phyloP scores from a whole-genome alignment of 805 yeast species.

The Hanseniaspora clermontiae region DNA sequence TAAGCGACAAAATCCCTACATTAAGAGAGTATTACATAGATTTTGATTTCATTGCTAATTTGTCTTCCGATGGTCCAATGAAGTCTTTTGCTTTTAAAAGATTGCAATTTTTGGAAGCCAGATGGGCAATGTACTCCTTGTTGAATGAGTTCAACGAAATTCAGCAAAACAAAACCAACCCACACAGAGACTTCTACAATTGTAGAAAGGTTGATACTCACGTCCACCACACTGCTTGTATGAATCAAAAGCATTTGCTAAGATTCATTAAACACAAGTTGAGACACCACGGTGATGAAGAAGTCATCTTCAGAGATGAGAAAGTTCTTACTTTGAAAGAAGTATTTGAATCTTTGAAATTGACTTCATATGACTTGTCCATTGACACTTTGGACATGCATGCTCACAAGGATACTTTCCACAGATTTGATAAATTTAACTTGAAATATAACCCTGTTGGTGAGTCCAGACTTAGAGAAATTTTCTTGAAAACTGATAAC shows the following conservation, averaged over 20 bases:
- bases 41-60: conserved; percentile 54
- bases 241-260: conserved; percentile 93
- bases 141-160: conserved; percentile 89
- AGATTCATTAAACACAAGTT: conserved; percentile 91
- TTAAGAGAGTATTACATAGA: conserved; percentile 77
- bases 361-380: conserved; percentile 87
- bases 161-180: conserved; percentile 78
- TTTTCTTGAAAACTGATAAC: conserved; percentile 89
- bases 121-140: conserved; percentile 83
- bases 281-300: conserved; percentile 73
- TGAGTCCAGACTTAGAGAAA: conserved; percentile 92
- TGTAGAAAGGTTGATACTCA: conserved; percentile 53
- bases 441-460: conserved; percentile 96
- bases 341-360: conserved; percentile 79
- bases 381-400: conserved; percentile 98
- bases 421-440: conserved; percentile 93
- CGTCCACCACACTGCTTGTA: conserved; percentile 97
- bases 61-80: conserved; percentile 89
- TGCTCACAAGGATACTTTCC: conserved; percentile 96
- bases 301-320: conserved; percentile 88
- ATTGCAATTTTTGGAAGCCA: conserved; percentile 85
- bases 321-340: conserved; percentile 72
- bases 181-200: conserved; percentile 65
- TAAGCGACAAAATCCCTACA: conserved; percentile 56
- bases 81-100: conserved; percentile 93